A percentile compares a stretch with the other conserved stretches of the same genome.
Evolutionary conservation across 2,329 filamentous ascomycete genomes (phyloP).

Genomic region (Colletotrichum camelliae): DNA sequence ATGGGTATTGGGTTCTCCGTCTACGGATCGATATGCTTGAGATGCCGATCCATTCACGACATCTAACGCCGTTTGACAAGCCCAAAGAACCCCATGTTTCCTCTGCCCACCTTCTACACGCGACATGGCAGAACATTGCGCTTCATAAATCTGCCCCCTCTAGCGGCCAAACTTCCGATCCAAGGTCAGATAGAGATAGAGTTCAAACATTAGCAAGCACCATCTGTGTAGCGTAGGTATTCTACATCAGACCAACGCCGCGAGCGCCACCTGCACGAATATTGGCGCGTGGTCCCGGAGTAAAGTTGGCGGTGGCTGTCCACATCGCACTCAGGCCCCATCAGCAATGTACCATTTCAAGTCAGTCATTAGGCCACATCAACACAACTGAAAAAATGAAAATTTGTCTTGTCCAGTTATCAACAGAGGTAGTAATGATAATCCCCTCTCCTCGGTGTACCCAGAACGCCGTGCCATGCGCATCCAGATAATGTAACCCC

Average conservation of each 20-base stretch:
- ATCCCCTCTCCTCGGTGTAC: not conserved
- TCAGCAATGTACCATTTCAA: not conserved
- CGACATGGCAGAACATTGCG: not conserved
- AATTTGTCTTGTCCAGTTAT: not conserved
- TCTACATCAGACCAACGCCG: not conserved
- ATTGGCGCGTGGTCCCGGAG: not conserved
- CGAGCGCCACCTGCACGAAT: not conserved
- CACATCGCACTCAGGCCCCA: not conserved
- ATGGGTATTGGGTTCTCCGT: too few relatives aligned
- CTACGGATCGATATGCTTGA: too few relatives aligned
- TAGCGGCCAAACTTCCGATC: not conserved
- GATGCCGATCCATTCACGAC: too few relatives aligned
- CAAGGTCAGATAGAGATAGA: not conserved
- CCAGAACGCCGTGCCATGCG: conserved; percentile 21
- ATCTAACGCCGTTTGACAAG: too few relatives aligned
- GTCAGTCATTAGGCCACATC: not conserved
- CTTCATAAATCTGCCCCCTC: not conserved
- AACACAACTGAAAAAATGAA: not conserved
- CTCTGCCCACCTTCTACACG: not conserved
- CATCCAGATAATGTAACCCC: conserved; percentile 14
- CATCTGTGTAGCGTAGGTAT: not conserved
- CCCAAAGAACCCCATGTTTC: not conserved
- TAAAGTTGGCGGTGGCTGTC: not conserved
- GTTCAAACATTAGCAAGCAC: not conserved
- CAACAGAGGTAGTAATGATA: not conserved